Evolutionary conservation across 768 basidiomycete genomes (phyloP), one percentile per base, ranked within the genome.

Genomic region (Tulasnella sp.): DNA sequence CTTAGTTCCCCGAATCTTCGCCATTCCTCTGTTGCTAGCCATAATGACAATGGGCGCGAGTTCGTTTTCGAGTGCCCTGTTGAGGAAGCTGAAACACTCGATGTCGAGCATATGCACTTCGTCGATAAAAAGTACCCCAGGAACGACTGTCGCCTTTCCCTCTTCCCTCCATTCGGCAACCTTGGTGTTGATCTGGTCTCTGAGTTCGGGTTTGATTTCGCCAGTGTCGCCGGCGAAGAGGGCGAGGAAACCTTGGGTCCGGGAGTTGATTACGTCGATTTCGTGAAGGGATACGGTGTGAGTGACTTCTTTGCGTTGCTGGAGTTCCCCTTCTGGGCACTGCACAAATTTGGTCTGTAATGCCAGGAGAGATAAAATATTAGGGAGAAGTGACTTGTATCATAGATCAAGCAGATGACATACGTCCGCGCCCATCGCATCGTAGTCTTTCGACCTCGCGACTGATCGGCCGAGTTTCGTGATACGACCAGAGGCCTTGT

Each of bases 61-160:
- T 82, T 97, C 97, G 81, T 93, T 92, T 85, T 99, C 97, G 74
- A 99, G 89, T 2, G 97, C 97, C 46, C 97, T 92, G 85, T 99
- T 99, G 81, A 99, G 89, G 90, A 97, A 99, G 9, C 97, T 98
- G 89, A 99, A 99, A 85, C 97, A 98, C 85, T 99, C 97, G 82
- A 99, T 98, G 86, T 99, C 97, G 83, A 99, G 92, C 97, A 99
- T 99, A 89, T 99, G 97, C 18, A 98, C 97, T 87, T 98, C 97
- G 86, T 99, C 97, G 83, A 98, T 98, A 88, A 98, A 98, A 18
- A 98, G 89, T n/a, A 98, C 95, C 4, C 97, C 97, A 50, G 97
- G 97, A 4, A 99, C 94, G 80, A 99, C 96, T 85, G 96, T 96
- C 1, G 97, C 97, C 86, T 99, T 99, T 81, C 97, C 97, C 87